Percentiles rank a stretch among this genome's conserved stretches.
Evolutionary conservation across 768 basidiomycete genomes (phyloP).

Genomic region (Rhodotorula kratochvilovae): DNA sequence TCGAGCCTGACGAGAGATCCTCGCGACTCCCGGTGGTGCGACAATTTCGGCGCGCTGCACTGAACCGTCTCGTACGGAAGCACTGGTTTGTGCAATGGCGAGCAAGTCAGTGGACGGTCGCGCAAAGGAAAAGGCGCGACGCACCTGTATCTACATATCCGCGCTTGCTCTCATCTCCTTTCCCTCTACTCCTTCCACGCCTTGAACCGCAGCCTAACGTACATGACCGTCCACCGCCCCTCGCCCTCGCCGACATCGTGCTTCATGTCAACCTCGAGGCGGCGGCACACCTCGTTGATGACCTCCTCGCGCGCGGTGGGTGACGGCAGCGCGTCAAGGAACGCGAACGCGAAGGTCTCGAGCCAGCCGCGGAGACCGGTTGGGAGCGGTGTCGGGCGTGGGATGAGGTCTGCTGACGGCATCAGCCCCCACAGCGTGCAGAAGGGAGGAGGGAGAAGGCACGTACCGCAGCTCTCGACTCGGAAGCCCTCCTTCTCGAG

Average conservation of each 20-base stretch:
- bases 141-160: too few species aligned
- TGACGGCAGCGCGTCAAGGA: conserved; percentile 54
- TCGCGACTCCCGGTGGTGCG: too few species aligned
- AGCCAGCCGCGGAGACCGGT: conserved; percentile 59
- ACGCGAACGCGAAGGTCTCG: conserved; percentile 60
- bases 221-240: conserved; percentile 63
- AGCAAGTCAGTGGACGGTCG: too few species aligned
- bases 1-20: not conserved
- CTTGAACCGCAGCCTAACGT: conserved; percentile 62
- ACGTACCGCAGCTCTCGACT: conserved; percentile 50
- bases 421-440: conserved; percentile 48
- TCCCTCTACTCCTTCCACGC: conserved; percentile 15
- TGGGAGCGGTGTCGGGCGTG: conserved; percentile 47
- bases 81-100: too few species aligned
- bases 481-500: conserved; percentile 59
- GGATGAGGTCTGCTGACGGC: conserved; percentile 42
- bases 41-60: too few species aligned
- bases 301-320: conserved; percentile 60
- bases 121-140: not conserved
- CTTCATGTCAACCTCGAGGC: conserved; percentile 29
- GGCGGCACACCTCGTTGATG: conserved; percentile 50
- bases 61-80: too few species aligned
- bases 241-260: conserved; percentile 41
- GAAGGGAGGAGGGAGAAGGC: conserved; percentile 55
- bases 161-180: too few species aligned